A percentile compares a stretch with the other conserved stretches of the same genome.
Conservation (phyloP, 768 basidiomycete genomes). For the Dendrothele bispora region DNA sequence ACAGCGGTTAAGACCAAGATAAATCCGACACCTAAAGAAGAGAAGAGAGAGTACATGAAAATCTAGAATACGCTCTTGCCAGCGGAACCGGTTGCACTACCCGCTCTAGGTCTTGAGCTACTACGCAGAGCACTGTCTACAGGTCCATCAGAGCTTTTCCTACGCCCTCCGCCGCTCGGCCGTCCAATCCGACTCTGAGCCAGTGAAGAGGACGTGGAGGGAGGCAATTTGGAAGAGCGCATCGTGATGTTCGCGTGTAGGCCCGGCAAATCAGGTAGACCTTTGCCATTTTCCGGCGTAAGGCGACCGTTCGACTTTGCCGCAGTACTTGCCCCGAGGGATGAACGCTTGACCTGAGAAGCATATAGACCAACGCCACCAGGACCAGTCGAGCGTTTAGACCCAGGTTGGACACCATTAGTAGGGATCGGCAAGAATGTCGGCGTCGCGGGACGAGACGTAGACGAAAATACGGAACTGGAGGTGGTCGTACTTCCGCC, state of each 20-base stretch:
- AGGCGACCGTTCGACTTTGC: slow-evolving; percentile 1
- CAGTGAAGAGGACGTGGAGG: slow-evolving; percentile 34
- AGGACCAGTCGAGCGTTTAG: slow-evolving; percentile 64
- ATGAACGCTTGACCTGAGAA: slow-evolving; percentile 56
- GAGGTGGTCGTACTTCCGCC: slow-evolving; percentile 57
- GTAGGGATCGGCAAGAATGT: slow-evolving; percentile 76
- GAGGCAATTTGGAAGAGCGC: slow-evolving; percentile 39
- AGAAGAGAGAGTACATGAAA: background rate
- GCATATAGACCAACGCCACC: slow-evolving; percentile 38
- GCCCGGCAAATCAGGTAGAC: slow-evolving; percentile 42
- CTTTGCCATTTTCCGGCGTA: slow-evolving; percentile 28
- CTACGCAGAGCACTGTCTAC: background rate
- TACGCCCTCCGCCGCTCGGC: slow-evolving; percentile 34
- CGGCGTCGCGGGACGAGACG: slow-evolving; percentile 73
- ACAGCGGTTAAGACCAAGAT: slow-evolving; percentile 1
- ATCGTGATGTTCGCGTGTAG: slow-evolving; percentile 46
- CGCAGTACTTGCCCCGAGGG: slow-evolving; percentile 44
- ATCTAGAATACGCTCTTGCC: slow-evolving; percentile 3
- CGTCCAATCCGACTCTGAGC: slow-evolving; percentile 53
- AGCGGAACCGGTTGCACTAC: slow-evolving; percentile 5
- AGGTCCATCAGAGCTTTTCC: slow-evolving; percentile 8
- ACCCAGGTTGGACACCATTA: slow-evolving; percentile 45
- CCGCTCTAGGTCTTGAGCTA: slow-evolving; percentile 2
- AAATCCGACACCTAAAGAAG: background rate
- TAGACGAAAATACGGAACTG: slow-evolving; percentile 64